These are phyloP conservation scores for Sphagnum contortum DNA, from an alignment of 225 moss, liverwort and hornwort species.

Conservation along the genomic window DNA sequence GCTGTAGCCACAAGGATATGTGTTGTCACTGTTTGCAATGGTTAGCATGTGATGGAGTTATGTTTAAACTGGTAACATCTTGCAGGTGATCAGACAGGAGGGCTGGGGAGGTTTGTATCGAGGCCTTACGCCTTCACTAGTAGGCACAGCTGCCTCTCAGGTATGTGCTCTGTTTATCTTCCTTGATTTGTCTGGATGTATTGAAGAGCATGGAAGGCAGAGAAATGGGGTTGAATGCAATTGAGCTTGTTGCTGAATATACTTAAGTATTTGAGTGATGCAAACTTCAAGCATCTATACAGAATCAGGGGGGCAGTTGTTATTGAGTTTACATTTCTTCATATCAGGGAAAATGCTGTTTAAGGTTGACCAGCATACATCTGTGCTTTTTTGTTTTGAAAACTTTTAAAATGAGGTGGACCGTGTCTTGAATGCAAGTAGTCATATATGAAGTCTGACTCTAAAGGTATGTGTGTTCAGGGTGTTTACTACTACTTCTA, in stretches of 20 bases:
- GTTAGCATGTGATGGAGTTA: no score
- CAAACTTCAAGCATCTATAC: no score
- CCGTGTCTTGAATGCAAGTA: not conserved
- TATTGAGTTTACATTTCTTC: no score
- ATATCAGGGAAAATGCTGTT: no score
- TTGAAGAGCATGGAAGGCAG: not conserved
- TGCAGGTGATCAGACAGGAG: constrained; percentile 70
- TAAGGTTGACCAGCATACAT: not conserved
- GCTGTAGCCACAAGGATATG: no score
- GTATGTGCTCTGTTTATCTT: constrained; percentile 12
- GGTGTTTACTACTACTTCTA: constrained; percentile 99
- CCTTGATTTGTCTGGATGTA: not conserved
- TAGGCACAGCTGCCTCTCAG: constrained; percentile 92
- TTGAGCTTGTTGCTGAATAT: no score
- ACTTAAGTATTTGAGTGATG: no score
- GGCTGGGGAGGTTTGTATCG: constrained; percentile 98
- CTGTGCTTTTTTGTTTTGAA: not conserved
- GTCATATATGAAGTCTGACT: no score
- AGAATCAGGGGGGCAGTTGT: no score
- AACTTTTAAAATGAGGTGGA: not conserved
- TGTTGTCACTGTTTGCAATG: no score
- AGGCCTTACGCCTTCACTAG: constrained; percentile 69
- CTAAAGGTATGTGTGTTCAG: constrained; percentile 22
- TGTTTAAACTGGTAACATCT: not conserved
- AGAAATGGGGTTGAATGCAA: no score